phyloP scores from a whole-genome alignment of 2,329 filamentous ascomycete genomes.

The Fusarium xylarioides region DNA sequence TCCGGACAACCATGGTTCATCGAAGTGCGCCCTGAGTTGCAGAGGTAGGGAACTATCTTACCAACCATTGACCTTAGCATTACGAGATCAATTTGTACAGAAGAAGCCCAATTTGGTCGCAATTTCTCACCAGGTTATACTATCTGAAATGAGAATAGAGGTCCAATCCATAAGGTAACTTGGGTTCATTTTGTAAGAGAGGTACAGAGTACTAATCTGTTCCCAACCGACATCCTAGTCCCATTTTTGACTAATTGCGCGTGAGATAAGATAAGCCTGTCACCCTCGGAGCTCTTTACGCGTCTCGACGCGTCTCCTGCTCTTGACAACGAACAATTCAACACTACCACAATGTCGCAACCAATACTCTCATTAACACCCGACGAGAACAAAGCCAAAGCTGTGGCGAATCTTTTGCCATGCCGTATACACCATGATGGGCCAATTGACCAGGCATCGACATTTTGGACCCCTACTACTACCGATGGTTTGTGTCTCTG shows the following conservation, averaged over 20 bases:
- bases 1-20: not conserved
- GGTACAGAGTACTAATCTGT: not conserved
- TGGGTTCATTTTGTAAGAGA: not conserved
- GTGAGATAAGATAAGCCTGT: slow-evolving; percentile 23
- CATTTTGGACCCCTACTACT: slow-evolving; percentile 75
- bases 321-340: not conserved
- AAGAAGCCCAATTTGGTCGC: not conserved
- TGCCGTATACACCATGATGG: slow-evolving; percentile 84
- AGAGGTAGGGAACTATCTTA: not conserved
- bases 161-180: not conserved
- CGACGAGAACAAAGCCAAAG: slow-evolving; percentile 44
- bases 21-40: not conserved
- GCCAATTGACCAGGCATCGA: slow-evolving; percentile 66
- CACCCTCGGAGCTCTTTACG: slow-evolving; percentile 22
- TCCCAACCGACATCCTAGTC: not conserved
- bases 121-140: not conserved
- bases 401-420: slow-evolving; percentile 77
- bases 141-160: not conserved
- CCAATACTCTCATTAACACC: slow-evolving; percentile 54
- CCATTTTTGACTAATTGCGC: not conserved
- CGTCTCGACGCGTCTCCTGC: slow-evolving; percentile 36
- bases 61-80: not conserved
- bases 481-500: slow-evolving; percentile 52
- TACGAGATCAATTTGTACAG: not conserved
- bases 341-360: slow-evolving; percentile 49